Evolutionary conservation across 257 asterid species (phyloP).

Genomic region (Solanum neorickii): DNA sequence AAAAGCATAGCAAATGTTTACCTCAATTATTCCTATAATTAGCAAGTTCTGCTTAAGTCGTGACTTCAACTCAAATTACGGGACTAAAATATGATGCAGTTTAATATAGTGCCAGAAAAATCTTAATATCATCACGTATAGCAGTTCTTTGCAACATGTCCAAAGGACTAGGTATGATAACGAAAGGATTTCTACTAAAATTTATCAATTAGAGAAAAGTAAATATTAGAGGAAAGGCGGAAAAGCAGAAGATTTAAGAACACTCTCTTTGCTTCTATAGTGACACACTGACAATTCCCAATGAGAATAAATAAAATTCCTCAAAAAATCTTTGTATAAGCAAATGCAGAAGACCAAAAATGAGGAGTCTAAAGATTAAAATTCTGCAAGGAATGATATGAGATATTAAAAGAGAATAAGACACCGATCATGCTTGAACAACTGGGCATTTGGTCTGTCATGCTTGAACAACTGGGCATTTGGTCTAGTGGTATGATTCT

Average conservation of each 20-base stretch:
- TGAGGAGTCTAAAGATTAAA: too few relatives aligned
- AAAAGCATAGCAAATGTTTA: too few relatives aligned
- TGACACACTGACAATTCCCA: background rate
- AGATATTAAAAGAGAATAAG: too few relatives aligned
- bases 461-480: too few relatives aligned
- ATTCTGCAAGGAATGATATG: background rate
- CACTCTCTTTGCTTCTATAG: background rate
- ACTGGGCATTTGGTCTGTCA: too few relatives aligned
- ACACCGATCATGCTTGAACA: too few relatives aligned
- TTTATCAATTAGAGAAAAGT: background rate
- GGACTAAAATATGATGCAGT: too few relatives aligned
- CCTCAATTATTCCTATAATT: too few relatives aligned
- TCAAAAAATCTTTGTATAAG: background rate
- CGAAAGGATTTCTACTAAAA: too few relatives aligned
- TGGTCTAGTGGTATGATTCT: constrained; percentile 29
- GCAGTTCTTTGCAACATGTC: background rate
- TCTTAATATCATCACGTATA: background rate
- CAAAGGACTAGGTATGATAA: background rate
- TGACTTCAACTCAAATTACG: too few relatives aligned
- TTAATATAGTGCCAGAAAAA: background rate
- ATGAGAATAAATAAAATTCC: too few relatives aligned
- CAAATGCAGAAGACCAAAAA: background rate
- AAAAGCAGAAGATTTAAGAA: background rate
- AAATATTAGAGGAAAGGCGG: background rate
- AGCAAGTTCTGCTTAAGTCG: too few relatives aligned